Evolutionary conservation across 345 rosid species (phyloP).

Genomic region (Rhodamnia argentea): DNA sequence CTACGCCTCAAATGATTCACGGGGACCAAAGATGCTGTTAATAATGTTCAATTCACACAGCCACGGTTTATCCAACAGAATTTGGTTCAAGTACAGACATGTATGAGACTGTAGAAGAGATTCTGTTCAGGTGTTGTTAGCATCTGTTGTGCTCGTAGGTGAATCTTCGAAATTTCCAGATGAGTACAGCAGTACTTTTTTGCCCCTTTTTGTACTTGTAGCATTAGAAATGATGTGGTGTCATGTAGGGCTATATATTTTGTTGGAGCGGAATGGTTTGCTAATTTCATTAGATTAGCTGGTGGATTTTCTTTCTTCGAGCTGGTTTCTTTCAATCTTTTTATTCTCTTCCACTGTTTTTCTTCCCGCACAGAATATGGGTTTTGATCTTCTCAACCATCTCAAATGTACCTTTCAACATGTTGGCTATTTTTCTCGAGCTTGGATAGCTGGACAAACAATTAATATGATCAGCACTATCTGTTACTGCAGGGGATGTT

Average conservation of each 20-base stretch:
- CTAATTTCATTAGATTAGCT: background rate
- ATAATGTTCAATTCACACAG: background rate
- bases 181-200: background rate
- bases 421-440: background rate
- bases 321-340: background rate
- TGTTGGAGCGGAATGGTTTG: background rate
- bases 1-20: background rate
- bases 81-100: background rate
- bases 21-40: background rate
- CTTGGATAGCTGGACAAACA: background rate
- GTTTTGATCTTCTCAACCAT: background rate
- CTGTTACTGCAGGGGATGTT: constrained; percentile 36
- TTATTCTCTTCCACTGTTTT: background rate
- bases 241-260: background rate
- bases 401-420: background rate
- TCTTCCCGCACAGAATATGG: background rate
- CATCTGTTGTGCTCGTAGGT: background rate
- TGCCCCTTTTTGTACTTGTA: background rate
- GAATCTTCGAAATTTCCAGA: background rate
- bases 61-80: background rate
- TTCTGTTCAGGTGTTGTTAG: background rate
- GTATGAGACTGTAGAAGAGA: background rate
- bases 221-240: background rate
- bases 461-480: background rate
- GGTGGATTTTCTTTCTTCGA: background rate